A percentile compares a stretch with the other conserved stretches of the same genome.
phyloP scores from a whole-genome alignment of 2,329 filamentous ascomycete species.

The Paecilomyces variotii region DNA sequence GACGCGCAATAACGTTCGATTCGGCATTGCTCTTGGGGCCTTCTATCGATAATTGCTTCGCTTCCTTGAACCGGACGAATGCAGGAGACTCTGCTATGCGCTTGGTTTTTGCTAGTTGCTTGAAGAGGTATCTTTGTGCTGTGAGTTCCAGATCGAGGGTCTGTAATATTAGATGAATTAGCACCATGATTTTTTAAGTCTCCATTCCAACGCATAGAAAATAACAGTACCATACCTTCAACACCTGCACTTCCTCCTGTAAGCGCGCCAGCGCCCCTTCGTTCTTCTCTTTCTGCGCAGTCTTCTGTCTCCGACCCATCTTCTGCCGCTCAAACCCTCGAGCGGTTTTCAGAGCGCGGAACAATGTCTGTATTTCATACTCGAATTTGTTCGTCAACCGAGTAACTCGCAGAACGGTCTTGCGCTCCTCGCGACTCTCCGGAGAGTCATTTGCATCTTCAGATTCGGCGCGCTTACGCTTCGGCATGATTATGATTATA shows the following conservation, averaged over 20 bases:
- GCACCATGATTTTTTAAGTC: neutral
- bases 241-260: conserved; percentile 46
- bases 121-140: conserved; percentile 49
- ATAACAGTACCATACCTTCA: conserved; percentile 41
- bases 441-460: conserved; percentile 12
- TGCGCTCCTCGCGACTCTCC: conserved; percentile 13
- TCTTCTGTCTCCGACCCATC: conserved; percentile 51
- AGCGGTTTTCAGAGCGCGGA: conserved; percentile 48
- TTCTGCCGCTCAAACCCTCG: conserved; percentile 58
- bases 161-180: conserved; percentile 21
- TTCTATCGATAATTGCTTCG: conserved; percentile 28
- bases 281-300: conserved; percentile 40
- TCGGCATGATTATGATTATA: conserved; percentile 22
- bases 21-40: conserved; percentile 38
- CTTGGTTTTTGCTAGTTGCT: conserved; percentile 50
- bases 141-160: conserved; percentile 42
- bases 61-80: conserved; percentile 35
- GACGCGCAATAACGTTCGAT: conserved; percentile 50
- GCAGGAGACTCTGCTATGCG: conserved; percentile 44
- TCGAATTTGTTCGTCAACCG: conserved; percentile 42
- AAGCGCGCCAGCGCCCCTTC: conserved; percentile 35
- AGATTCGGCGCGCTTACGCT: conserved; percentile 32
- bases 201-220: neutral
- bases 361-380: conserved; percentile 42
- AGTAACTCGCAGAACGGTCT: conserved; percentile 24